phyloP scores from a whole-genome alignment of 306 rosid species.

The Lathyrus aphaca region DNA sequence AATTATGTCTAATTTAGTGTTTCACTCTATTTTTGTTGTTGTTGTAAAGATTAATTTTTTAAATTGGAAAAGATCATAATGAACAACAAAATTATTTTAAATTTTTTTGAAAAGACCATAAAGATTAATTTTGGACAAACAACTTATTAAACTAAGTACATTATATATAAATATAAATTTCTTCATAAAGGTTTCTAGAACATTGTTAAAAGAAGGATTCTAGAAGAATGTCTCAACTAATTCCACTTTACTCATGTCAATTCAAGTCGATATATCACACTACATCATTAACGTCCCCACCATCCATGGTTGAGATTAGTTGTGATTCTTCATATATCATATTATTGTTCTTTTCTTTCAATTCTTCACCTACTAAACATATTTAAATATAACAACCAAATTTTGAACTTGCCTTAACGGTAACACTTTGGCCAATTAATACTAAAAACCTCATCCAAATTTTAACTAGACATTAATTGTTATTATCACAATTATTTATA shows the following conservation, averaged over 20 bases:
- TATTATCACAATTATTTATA: too few relatives aligned
- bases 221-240: constrained; percentile 52
- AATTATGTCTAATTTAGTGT: too few relatives aligned
- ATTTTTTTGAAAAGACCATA: too few relatives aligned
- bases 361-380: constrained; percentile 23
- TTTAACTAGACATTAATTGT: too few relatives aligned
- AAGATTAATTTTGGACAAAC: too few relatives aligned
- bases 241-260: constrained; percentile 59
- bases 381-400: constrained; percentile 1
- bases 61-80: too few relatives aligned
- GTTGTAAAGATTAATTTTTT: too few relatives aligned
- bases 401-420: constrained; percentile 20
- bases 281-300: constrained; percentile 51
- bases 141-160: not conserved
- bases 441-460: not conserved
- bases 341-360: constrained; percentile 11
- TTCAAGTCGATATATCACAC: constrained; percentile 35
- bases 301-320: constrained; percentile 44
- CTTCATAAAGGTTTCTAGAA: constrained; percentile 53
- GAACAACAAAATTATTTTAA: too few relatives aligned
- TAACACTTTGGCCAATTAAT: constrained; percentile 25
- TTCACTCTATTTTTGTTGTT: too few relatives aligned
- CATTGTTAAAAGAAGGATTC: constrained; percentile 8
- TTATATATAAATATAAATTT: constrained; percentile 13
- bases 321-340: constrained; percentile 3